A percentile compares a stretch with the other conserved stretches of the same genome.
Conservation (phyloP, 179 eudicot genomes). For the Silene coronaria region DNA sequence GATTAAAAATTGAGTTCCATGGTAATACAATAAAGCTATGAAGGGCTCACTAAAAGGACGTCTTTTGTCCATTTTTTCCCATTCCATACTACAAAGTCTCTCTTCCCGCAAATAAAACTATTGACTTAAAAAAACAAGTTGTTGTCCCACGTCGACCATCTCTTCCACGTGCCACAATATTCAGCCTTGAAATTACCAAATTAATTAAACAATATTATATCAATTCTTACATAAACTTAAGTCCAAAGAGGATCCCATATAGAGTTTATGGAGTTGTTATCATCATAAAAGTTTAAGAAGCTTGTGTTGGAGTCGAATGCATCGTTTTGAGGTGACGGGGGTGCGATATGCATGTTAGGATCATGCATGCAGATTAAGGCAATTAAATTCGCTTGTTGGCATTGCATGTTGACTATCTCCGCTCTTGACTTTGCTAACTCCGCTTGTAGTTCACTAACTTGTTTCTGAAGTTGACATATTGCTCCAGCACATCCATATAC, state of each 20-base stretch:
- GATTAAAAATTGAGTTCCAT: slow-evolving; percentile 23
- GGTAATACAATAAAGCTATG: not conserved
- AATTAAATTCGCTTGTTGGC: slow-evolving; percentile 46
- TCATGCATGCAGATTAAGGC: slow-evolving; percentile 42
- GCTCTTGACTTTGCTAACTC: slow-evolving; percentile 56
- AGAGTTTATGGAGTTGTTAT: slow-evolving; percentile 29
- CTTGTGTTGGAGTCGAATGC: slow-evolving; percentile 13
- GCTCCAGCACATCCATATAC: slow-evolving; percentile 65
- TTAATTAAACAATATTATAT: not conserved
- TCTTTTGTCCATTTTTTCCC: slow-evolving; percentile 4
- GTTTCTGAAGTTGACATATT: slow-evolving; percentile 56
- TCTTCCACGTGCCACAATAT: slow-evolving; percentile 2
- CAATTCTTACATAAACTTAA: slow-evolving; percentile 10
- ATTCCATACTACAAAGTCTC: slow-evolving; percentile 19
- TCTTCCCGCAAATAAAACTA: slow-evolving; percentile 7
- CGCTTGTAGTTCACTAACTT: slow-evolving; percentile 52
- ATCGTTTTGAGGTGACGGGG: slow-evolving; percentile 13
- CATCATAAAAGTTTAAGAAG: slow-evolving; percentile 34
- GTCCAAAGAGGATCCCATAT: slow-evolving; percentile 61
- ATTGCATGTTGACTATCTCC: slow-evolving; percentile 41
- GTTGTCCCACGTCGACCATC: slow-evolving; percentile 22
- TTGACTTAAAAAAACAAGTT: slow-evolving; percentile 27
- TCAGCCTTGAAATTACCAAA: slow-evolving; percentile 18
- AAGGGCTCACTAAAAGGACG: slow-evolving; percentile 21
- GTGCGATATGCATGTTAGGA: slow-evolving; percentile 8